Evolutionary conservation across 495 filamentous ascomycete species (phyloP), one percentile per base, ranked within the genome.

Genomic region (Poronia punctata): DNA sequence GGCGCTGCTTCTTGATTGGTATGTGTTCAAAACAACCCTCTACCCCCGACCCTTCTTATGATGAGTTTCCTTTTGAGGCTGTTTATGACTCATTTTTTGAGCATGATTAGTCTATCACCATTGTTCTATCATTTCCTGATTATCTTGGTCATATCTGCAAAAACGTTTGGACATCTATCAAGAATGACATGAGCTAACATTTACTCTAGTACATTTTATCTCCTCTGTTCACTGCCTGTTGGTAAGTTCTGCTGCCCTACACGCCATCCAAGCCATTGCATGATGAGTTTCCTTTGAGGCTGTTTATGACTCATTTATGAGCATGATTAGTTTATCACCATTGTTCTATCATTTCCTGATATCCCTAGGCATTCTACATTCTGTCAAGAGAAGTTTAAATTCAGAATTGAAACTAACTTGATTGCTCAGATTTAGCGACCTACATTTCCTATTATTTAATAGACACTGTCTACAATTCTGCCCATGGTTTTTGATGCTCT

Each of bases 301-400:
- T 70, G 66, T 70, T 70, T 67, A 67, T 70, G 63, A 70, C 56
- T 57, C 47, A 43, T 43, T 54, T 41, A 40, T 49, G 54, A 52
- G 45, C 49, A 61, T 68, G 65, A 66, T 68, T 68, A 63, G 54
- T 61, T 39, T 33, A 57, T 53, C 57, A 61, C 56, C 59, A 67
- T 67, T 68, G 63, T 66, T 68, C 62, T 63, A 53, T 59, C 41
- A 46, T 50, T n/a, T 52, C 55, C 61, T 66, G 64, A 65, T 35
- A 2, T 17, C n/a, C n/a, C n/a, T n/a, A n/a, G n/a, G n/a, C n/a
- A n/a, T n/a, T n/a, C n/a, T n/a, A n/a, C n/a, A n/a, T n/a, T n/a
- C n/a, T n/a, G n/a, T n/a, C n/a, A n/a, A n/a, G n/a, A n/a, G n/a
- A n/a, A n/a, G n/a, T n/a, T n/a, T n/a, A n/a, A n/a, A n/a, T n/a